Base-by-base conservation (phyloP, 306 rosid species). In the Argentina anserina region DNA sequence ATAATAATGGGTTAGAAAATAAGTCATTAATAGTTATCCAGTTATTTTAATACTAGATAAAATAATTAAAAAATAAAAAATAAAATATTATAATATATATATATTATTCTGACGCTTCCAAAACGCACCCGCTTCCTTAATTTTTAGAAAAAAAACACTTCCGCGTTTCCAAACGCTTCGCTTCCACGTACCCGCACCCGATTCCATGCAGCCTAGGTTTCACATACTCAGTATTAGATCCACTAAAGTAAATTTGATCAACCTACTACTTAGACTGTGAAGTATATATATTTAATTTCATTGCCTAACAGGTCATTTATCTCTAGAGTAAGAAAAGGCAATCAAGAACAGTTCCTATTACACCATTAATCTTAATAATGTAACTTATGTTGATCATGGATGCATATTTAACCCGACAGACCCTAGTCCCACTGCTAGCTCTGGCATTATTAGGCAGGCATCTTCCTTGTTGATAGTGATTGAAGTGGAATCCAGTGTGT, bases 401-500 rank as follows among this genome's bases (percentile, higher is more conserved):
- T 63, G 47, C 69, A 25, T 55, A 17, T 7, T 46, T 15, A 74
- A 76, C 68, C 80, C 82, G 87, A 74, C 76, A 6, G 34, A 18
- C 73, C 59, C 58, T 42, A 17, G 45, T 37, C 71, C 13, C 82
- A 69, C 67, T 50, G 37, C 67, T 23, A 71, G 68, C 66, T 80
- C 56, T 84, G 83, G 84, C 87, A 75, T 80, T 75, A 74, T 74
- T 75, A 66, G 33, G 79, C 31, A 62, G 52, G 31, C 79, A 80
- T 72, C 56, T 31, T 52, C 26, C 31, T 52, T n/a, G 21, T 67
- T 86, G 97, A 85, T n/a, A 75, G 87, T 69, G 94, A 88, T 74
- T 70, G 78, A 56, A 80, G 39, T 70, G 92, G 96, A 78, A 85
- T 85, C 92, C 92, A 79, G 84, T 41, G 84, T 69, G 36, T 31